Base-by-base conservation (phyloP, 768 basidiomycete genomes). In the Mycena filopes region DNA sequence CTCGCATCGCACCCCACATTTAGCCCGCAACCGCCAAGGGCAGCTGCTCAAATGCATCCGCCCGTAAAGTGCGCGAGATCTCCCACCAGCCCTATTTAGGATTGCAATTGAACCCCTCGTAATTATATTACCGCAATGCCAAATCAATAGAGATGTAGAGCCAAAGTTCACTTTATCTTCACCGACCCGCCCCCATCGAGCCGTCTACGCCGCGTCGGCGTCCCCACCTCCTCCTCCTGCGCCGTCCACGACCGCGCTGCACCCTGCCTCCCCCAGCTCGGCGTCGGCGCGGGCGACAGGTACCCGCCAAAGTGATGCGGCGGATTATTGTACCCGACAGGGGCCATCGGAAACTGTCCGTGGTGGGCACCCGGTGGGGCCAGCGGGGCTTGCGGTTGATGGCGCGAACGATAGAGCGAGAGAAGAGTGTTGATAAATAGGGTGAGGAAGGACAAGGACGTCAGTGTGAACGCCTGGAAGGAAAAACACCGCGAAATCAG, bases 341-440 rank as follows among this genome's bases (percentile, higher is more conserved):
- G 61, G 76, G 71, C 50, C 70, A 80, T 67, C 76, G 81, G 75
- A 29, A 65, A 62, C 42, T 60, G 67, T 7, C 29, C 47, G 31
- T 49, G 59, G 42, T 58, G 55, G n/a, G 21, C 38, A 12, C 41
- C 46, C 64, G 64, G 43, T 55, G 68, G 55, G 8, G 55, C 55
- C 54, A 42, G 26, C 54, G 59, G 62, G 33, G 63, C 56, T 38
- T 64, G 74, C 70, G 85, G 83, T 38, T 86, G 84, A 73, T 86
- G 85, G 71, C 87, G 85, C 46, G 91, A 81, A 55, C 93, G 91
- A 76, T 92, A 94, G 41, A 94, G 82, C 38, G 90, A 90, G 57
- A 94, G 82, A 56, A 94, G 77, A n/a, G 90, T 80, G 77, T 94
- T 94, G 77, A 94, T 85, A 79, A 94, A 92, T 20, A 92, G 78